A percentile compares a stretch with the other conserved stretches of the same genome.
Conservation (phyloP, 331 rosid species). For the Malus hybrid region DNA sequence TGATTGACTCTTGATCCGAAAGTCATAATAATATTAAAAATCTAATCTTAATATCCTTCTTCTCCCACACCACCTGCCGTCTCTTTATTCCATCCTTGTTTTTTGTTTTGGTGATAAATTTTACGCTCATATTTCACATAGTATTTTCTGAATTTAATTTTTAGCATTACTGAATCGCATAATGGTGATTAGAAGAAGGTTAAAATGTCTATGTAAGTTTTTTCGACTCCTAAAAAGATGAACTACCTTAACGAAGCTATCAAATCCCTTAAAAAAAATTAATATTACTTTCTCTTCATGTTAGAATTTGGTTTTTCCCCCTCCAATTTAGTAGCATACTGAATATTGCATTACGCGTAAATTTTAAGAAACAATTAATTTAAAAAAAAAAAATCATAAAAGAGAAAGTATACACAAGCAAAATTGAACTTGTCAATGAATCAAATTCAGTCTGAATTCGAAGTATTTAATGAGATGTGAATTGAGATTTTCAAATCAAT, state of each 20-base stretch:
- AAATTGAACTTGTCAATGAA: no score
- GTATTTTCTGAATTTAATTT: rapidly evolving
- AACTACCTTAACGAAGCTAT: no score
- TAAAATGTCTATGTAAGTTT: no score
- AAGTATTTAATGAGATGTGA: no score
- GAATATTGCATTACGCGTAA: not conserved
- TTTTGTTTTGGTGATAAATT: not conserved
- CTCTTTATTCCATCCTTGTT: not conserved
- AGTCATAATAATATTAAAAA: not conserved
- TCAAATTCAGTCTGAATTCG: no score
- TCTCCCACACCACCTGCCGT: not conserved
- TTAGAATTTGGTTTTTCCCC: no score
- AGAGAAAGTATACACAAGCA: not conserved
- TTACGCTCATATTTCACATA: no score
- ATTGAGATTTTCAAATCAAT: no score
- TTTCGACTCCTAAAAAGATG: rapidly evolving
- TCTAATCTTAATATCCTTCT: not conserved
- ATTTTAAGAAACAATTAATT: no score
- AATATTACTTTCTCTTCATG: not conserved
- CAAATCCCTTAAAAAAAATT: no score
- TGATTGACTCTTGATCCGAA: constrained; percentile 19
- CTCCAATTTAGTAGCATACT: not conserved
- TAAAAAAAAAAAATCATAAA: no score
- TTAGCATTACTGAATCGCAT: no score
- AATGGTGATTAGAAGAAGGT: rapidly evolving